Conservation (phyloP, 2,329 filamentous ascomycete genomes). For the Xylariaceae sp. region DNA sequence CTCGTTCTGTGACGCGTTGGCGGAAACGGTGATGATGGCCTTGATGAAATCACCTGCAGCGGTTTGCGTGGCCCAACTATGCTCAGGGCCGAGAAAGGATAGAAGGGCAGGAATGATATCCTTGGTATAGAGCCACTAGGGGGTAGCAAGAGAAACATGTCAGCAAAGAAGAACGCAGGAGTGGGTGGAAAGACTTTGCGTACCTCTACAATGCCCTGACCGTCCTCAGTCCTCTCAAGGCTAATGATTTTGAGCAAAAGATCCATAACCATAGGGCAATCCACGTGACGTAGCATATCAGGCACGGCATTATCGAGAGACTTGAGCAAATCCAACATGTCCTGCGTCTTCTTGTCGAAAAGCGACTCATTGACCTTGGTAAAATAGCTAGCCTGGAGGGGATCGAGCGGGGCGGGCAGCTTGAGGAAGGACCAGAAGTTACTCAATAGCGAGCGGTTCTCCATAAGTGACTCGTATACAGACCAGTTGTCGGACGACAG, state of each 20-base stretch:
- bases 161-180: conserved; percentile 10
- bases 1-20: conserved; percentile 95
- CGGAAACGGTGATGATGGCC: conserved; percentile 97
- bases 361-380: conserved; percentile 98
- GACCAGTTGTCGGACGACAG: conserved; percentile 96
- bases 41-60: conserved; percentile 97
- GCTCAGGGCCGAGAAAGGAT: conserved; percentile 77
- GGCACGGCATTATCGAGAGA: conserved; percentile 74
- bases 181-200: conserved; percentile 30
- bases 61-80: conserved; percentile 87
- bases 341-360: conserved; percentile 95
- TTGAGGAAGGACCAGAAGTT: conserved; percentile 90
- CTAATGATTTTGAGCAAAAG: conserved; percentile 94
- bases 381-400: conserved; percentile 93
- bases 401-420: conserved; percentile 78
- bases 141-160: conserved; percentile 9
- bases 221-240: conserved; percentile 84
- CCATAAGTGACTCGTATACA: conserved; percentile 86
- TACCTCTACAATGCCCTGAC: conserved; percentile 90
- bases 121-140: conserved; percentile 84
- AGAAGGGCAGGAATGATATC: conserved; percentile 82
- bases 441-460: conserved; percentile 70
- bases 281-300: conserved; percentile 85
- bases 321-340: conserved; percentile 90
- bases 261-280: conserved; percentile 98